Base-by-base conservation (phyloP, 257 asterid genomes). In the Solanum habrochaites region DNA sequence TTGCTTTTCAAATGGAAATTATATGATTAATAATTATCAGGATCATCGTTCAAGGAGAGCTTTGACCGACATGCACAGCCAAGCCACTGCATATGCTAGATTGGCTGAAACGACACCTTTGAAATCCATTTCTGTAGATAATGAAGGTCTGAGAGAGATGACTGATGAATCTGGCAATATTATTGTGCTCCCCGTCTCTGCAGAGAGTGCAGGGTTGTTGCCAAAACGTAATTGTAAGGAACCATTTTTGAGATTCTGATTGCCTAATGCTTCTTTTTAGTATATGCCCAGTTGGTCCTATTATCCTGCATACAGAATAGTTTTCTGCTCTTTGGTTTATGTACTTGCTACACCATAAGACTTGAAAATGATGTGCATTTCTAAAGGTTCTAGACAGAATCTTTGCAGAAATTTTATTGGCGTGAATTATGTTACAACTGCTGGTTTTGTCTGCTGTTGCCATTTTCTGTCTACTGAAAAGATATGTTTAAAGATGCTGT, bases 151-250 rank as follows among this genome's bases (percentile, higher is more conserved):
- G 40, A 91, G 74, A 69, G 98, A 95, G 93, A 88, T 97, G 73
- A 92, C 91, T 66, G 96, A 97, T 87, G 98, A 93, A 73, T 97
- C 96, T 87, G 98, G 98, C 60, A 93, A 90, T 87, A 90, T 95
- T 88, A 78, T 91, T 56, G 92, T 97, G 90, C 93, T 95, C 83
- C 98, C 97, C 78, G 93, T 94, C 88, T 97, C 98, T 87, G 98
- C 99, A 77, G 95, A 97, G 92, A 91, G 90, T 87, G 95, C 98
- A 1, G 94, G 95, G 88, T 81, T 97, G 89, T 90, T 97, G 94
- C 96, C 98, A 58, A 70, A 74, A 74, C 91, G 87, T 60, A 92
- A 87, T 91, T 98, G 98, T 94, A 85, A n/a, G 11, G 43, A 62
- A 4, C 27, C 16, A 67, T 66, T 35, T n/a, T n/a, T 5, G 1